These are phyloP conservation scores for Flammula alnicola DNA, from an alignment of 1,284 basidiomycete species.

Conservation along the genomic window DNA sequence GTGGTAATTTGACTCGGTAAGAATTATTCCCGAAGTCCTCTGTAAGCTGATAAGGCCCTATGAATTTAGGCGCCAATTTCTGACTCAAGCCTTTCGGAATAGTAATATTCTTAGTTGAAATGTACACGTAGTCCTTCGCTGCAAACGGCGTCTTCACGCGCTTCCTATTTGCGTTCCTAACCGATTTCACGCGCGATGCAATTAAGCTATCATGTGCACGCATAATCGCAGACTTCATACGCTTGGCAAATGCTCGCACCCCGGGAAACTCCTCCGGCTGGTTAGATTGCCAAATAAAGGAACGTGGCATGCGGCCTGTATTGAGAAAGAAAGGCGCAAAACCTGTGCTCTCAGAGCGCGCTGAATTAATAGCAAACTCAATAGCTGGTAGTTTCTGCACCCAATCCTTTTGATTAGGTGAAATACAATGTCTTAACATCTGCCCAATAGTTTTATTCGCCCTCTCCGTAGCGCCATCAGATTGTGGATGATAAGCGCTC, in stretches of 20 bases:
- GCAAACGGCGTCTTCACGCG: constrained; percentile 11
- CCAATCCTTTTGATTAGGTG: no score
- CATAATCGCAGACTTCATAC: constrained; percentile 30
- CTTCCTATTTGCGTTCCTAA: constrained; percentile 31
- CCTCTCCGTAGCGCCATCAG: no score
- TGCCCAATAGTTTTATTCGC: no score
- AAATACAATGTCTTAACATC: no score
- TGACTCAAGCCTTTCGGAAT: constrained; percentile 19
- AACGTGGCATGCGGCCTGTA: constrained; percentile 28
- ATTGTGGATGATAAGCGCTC: no score
- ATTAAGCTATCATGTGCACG: constrained; percentile 37
- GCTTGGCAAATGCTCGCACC: constrained; percentile 28
- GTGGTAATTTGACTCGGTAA: constrained; percentile 23
- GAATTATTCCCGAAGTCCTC: constrained; percentile 21
- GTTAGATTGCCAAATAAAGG: constrained; percentile 32
- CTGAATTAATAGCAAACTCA: constrained; percentile 27
- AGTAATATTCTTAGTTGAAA: constrained; percentile 21
- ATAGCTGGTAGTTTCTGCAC: constrained; percentile 20
- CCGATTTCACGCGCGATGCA: constrained; percentile 31
- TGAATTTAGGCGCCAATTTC: constrained; percentile 20
- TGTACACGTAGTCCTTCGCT: constrained; percentile 13
- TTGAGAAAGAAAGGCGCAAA: constrained; percentile 39
- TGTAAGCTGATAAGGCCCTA: constrained; percentile 11
- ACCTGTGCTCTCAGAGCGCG: constrained; percentile 30
- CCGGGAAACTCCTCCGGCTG: constrained; percentile 29